Percentiles rank a stretch among this genome's conserved stretches.
phyloP scores from a whole-genome alignment of 441 rosid genomes.

The Raphanus hybrid region DNA sequence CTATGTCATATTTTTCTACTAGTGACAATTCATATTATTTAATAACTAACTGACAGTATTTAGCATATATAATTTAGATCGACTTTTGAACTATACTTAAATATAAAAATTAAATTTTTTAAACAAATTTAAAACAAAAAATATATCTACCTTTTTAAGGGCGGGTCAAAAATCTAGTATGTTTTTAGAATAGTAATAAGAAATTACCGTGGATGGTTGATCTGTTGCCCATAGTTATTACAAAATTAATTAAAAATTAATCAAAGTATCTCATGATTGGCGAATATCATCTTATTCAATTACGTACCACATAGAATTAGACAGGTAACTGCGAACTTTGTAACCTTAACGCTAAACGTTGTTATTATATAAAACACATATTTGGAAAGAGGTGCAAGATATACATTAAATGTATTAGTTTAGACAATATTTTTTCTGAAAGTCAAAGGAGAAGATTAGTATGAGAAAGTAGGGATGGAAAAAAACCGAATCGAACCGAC shows the following conservation, averaged over 20 bases:
- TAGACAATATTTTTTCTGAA: slow-evolving; percentile 29
- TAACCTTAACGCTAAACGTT: slow-evolving; percentile 28
- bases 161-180: too few relatives aligned
- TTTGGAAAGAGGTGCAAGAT: background rate
- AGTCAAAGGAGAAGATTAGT: slow-evolving; percentile 20
- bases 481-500: too few relatives aligned
- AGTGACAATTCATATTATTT: too few relatives aligned
- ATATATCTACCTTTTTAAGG: too few relatives aligned
- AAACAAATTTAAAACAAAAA: too few relatives aligned
- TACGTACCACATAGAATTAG: slow-evolving; percentile 4
- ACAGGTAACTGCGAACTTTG: slow-evolving; percentile 6
- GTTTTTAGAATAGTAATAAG: too few relatives aligned
- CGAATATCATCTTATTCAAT: slow-evolving; percentile 11
- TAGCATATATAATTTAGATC: too few relatives aligned
- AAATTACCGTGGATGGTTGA: too few relatives aligned
- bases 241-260: slow-evolving; percentile 2
- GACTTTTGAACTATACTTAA: too few relatives aligned
- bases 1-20: too few relatives aligned
- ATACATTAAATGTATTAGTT: slow-evolving; percentile 2
- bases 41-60: too few relatives aligned
- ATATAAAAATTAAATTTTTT: too few relatives aligned
- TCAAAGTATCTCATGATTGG: slow-evolving; percentile 30
- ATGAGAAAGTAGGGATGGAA: background rate
- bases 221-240: background rate
- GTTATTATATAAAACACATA: slow-evolving; percentile 22